Percentiles rank a stretch among this genome's conserved stretches.
Evolutionary conservation across 1,284 basidiomycete genomes (phyloP).

Genomic region (Trichosporon sp.): DNA sequence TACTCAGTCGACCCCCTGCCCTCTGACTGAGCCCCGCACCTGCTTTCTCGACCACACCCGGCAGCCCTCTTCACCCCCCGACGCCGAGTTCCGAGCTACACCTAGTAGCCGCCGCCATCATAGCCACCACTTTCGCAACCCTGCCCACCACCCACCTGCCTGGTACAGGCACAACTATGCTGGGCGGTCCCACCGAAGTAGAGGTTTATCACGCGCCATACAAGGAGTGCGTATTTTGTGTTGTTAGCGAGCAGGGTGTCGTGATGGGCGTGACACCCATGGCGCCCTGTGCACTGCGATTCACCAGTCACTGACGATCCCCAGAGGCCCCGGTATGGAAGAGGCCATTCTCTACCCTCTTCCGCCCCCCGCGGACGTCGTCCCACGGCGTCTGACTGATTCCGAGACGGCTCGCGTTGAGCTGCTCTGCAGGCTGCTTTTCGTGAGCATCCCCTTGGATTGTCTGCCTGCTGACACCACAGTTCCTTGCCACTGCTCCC

Average conservation of each 20-base stretch:
- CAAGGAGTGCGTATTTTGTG: conserved; percentile 20
- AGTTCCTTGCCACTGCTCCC: conserved; percentile 72
- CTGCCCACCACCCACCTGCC: neutral
- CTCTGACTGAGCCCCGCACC: neutral
- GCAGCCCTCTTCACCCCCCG: neutral
- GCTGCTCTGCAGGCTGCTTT: conserved; percentile 43
- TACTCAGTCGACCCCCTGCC: neutral
- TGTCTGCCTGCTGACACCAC: conserved; percentile 8
- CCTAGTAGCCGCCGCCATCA: conserved; percentile 5
- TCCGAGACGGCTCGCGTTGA: conserved; percentile 34
- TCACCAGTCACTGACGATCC: conserved; percentile 3
- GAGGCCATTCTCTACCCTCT: conserved; percentile 24
- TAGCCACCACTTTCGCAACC: conserved; percentile 6
- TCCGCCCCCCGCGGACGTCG: conserved; percentile 23
- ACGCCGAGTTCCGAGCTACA: neutral
- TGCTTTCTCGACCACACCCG: neutral
- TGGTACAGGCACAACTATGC: conserved; percentile 10
- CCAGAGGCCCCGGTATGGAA: conserved; percentile 23
- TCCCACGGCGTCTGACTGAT: conserved; percentile 29
- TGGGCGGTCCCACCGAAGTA: conserved; percentile 23
- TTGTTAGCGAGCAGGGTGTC: neutral
- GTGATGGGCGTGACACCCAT: neutral
- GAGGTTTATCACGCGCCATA: conserved; percentile 27
- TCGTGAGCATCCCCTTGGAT: conserved; percentile 34
- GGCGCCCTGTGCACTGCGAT: neutral